Evolutionary conservation across 2,329 filamentous ascomycete genomes (phyloP).

Genomic region (Pleurostoma richardsiae): DNA sequence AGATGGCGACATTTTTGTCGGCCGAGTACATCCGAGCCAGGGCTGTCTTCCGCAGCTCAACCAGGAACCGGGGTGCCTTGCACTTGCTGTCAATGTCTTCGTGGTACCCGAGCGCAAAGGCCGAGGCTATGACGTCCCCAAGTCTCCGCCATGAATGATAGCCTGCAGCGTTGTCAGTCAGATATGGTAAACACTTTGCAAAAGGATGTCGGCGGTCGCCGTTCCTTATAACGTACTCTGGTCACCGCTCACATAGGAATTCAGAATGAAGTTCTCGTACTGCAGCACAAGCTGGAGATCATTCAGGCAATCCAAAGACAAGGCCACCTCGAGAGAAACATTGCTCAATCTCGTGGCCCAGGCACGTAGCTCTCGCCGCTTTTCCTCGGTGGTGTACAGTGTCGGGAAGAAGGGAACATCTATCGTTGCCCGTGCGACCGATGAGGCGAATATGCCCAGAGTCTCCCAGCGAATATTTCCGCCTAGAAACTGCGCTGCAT

Average conservation of each 20-base stretch:
- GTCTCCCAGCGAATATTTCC: conserved; percentile 5
- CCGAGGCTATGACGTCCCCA: conserved; percentile 34
- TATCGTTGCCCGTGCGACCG: conserved; percentile 6
- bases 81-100: conserved; percentile 24
- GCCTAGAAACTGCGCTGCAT: conserved; percentile 1
- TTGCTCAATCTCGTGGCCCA: conserved; percentile 3
- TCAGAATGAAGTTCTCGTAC: conserved; percentile 35
- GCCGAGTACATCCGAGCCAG: conserved; percentile 34
- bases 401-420: conserved; percentile 6
- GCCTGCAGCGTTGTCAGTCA: conserved; percentile 18
- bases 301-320: conserved; percentile 21
- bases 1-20: conserved; percentile 38
- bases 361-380: conserved; percentile 3
- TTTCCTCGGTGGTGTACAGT: conserved; percentile 4
- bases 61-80: conserved; percentile 28
- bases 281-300: conserved; percentile 33
- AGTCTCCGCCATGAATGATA: conserved; percentile 38
- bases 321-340: conserved; percentile 7
- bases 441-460: conserved; percentile 4
- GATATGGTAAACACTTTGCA: background rate
- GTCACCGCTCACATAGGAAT: conserved; percentile 32
- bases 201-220: background rate
- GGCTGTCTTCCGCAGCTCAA: conserved; percentile 28
- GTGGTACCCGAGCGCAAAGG: conserved; percentile 39
- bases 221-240: conserved; percentile 23